Evolutionary conservation across 768 basidiomycete genomes (phyloP).

Genomic region (Boletus speciosus): DNA sequence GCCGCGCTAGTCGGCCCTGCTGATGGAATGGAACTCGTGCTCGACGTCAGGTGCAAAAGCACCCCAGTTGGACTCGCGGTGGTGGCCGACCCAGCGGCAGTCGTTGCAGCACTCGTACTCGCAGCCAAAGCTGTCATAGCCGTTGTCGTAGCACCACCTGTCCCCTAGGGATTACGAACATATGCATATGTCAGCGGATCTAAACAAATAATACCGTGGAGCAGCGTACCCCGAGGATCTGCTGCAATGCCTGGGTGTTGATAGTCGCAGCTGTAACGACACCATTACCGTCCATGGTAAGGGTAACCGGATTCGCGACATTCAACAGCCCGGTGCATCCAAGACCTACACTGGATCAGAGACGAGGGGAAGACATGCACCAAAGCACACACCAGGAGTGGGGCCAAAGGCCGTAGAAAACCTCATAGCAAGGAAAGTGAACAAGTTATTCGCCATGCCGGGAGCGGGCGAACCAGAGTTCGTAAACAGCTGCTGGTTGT

Average conservation of each 20-base stretch:
- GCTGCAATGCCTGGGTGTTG: conserved; percentile 18
- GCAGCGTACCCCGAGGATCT: conserved; percentile 15
- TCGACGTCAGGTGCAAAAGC: background rate
- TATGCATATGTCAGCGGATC: background rate
- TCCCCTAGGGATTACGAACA: background rate
- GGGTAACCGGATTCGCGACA: conserved; percentile 19
- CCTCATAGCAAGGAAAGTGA: conserved; percentile 30
- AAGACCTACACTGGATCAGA: conserved; percentile 19
- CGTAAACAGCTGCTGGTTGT: conserved; percentile 20
- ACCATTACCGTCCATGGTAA: conserved; percentile 26
- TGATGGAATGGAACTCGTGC: background rate
- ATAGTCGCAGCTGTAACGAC: conserved; percentile 26
- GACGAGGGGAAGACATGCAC: background rate
- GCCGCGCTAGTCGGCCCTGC: background rate
- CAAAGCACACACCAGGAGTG: conserved; percentile 17
- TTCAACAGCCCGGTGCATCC: conserved; percentile 21
- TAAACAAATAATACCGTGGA: background rate
- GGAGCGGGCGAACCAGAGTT: conserved; percentile 21
- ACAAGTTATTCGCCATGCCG: conserved; percentile 19
- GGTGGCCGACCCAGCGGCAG: background rate
- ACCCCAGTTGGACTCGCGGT: background rate
- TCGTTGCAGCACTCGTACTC: background rate
- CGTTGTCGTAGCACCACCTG: background rate
- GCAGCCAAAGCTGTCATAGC: background rate
- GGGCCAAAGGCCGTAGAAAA: conserved; percentile 25